Evolutionary conservation across 331 rosid species (phyloP).

Genomic region (Spiraea crenata): DNA sequence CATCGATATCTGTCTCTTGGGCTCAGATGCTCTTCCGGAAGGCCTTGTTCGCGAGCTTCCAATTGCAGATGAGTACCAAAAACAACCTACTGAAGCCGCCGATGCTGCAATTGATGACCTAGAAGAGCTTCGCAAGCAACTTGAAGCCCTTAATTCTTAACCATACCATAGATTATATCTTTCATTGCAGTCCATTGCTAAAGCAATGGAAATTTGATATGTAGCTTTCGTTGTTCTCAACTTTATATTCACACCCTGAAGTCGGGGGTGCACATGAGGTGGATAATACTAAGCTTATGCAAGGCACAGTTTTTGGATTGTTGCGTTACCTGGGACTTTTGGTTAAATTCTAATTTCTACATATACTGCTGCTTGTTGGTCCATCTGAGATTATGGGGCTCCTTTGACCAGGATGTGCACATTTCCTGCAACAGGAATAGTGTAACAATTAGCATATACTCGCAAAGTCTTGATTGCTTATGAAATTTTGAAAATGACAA

Average conservation of each 20-base stretch:
- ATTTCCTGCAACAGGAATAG: too few relatives aligned
- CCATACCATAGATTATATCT: background rate
- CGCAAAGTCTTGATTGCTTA: too few relatives aligned
- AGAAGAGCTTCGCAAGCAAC: conserved; percentile 73
- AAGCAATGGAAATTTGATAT: background rate
- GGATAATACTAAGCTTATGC: background rate
- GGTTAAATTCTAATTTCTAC: background rate
- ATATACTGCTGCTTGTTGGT: too few relatives aligned
- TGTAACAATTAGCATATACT: too few relatives aligned
- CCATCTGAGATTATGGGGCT: too few relatives aligned
- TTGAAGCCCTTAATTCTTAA: conserved; percentile 79
- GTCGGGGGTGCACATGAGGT: background rate
- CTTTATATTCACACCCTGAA: conserved; percentile 12
- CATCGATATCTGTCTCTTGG: background rate
- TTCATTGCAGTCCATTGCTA: background rate
- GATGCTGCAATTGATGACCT: conserved; percentile 57
- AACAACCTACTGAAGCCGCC: conserved; percentile 34
- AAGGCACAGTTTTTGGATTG: background rate
- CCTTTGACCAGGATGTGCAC: too few relatives aligned
- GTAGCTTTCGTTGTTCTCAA: background rate
- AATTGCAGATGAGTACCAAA: conserved; percentile 57
- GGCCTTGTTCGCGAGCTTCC: conserved; percentile 67
- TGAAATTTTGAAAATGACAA: too few relatives aligned
- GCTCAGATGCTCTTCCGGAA: conserved; percentile 44
- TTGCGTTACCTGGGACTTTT: background rate